phyloP scores from a whole-genome alignment of 108 stramenopile genomes.

The Discostella pseudostelligera region DNA sequence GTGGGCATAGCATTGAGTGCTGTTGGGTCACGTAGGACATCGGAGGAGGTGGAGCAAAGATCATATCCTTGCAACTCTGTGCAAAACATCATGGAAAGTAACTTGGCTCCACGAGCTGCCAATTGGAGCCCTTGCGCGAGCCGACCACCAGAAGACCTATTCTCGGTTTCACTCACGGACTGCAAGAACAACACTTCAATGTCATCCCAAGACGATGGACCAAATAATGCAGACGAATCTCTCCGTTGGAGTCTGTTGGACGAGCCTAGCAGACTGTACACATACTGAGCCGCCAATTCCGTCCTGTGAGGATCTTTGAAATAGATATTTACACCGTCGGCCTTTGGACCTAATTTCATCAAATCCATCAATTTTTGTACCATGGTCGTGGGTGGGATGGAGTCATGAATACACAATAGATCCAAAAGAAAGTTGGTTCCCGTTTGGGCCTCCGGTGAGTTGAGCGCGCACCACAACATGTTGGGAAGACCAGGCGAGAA shows the following conservation, averaged over 20 bases:
- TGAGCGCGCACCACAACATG: slow-evolving; percentile 44
- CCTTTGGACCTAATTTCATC: slow-evolving; percentile 44
- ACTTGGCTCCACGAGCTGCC: slow-evolving; percentile 41
- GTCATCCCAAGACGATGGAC: slow-evolving; percentile 43
- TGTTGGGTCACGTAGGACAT: slow-evolving; percentile 8
- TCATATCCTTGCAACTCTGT: slow-evolving; percentile 25
- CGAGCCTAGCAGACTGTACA: slow-evolving; percentile 22
- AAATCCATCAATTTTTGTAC: slow-evolving; percentile 37
- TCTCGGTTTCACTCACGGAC: slow-evolving; percentile 34
- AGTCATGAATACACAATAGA: slow-evolving; percentile 28
- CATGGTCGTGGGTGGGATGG: slow-evolving; percentile 24
- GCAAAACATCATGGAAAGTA: slow-evolving; percentile 34
- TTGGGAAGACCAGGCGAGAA: slow-evolving; percentile 40
- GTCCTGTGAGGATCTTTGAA: slow-evolving; percentile 48
- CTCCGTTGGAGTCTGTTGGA: slow-evolving; percentile 30
- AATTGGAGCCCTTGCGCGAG: slow-evolving; percentile 38
- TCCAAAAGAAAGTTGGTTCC: slow-evolving; percentile 34
- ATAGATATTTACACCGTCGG: slow-evolving; percentile 35
- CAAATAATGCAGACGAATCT: slow-evolving; percentile 33
- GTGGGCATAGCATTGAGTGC: slow-evolving; percentile 35
- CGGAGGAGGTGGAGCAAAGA: slow-evolving; percentile 6
- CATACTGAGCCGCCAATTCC: slow-evolving; percentile 40
- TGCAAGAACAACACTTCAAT: slow-evolving; percentile 35
- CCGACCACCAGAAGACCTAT: slow-evolving; percentile 28
- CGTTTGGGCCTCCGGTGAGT: slow-evolving; percentile 44